Conservation (phyloP, 1,284 basidiomycete genomes). For the Xerocomus nothofagi region DNA sequence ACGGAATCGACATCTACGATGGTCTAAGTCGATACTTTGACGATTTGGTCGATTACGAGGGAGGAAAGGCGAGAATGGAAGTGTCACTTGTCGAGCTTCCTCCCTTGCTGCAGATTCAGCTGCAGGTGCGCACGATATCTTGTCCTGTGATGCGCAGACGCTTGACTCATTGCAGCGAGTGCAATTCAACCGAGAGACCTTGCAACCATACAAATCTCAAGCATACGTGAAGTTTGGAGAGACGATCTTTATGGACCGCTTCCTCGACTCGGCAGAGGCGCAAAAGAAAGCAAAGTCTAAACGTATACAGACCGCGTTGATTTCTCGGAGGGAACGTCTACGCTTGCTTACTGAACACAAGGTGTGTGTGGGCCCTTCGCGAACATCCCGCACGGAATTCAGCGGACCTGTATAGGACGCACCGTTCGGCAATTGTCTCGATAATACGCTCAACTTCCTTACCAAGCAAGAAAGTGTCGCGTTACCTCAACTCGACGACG, state of each 20-base stretch:
- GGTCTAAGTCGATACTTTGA: slow-evolving; percentile 92
- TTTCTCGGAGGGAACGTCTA: slow-evolving; percentile 61
- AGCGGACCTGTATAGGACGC: slow-evolving; percentile 45
- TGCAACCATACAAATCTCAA: slow-evolving; percentile 93
- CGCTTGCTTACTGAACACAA: slow-evolving; percentile 69
- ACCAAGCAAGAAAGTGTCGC: slow-evolving; percentile 42
- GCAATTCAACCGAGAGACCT: slow-evolving; percentile 91
- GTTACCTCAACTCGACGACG: slow-evolving; percentile 53
- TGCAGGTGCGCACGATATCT: slow-evolving; percentile 62
- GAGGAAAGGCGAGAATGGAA: slow-evolving; percentile 84
- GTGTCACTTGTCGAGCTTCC: slow-evolving; percentile 87
- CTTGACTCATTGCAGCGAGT: slow-evolving; percentile 62
- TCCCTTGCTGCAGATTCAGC: slow-evolving; percentile 90
- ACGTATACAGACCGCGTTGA: slow-evolving; percentile 66
- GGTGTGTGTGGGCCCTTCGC: slow-evolving; percentile 41
- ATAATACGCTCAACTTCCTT: slow-evolving; percentile 56
- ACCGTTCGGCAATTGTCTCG: slow-evolving; percentile 54
- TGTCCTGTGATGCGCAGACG: background rate
- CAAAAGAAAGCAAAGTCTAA: slow-evolving; percentile 72
- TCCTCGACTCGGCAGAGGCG: slow-evolving; percentile 75
- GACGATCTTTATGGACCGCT: slow-evolving; percentile 89
- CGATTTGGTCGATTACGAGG: slow-evolving; percentile 87
- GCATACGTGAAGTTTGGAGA: slow-evolving; percentile 91
- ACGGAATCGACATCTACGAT: slow-evolving; percentile 89
- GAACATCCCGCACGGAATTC: background rate